These are phyloP conservation scores for Isatis tinctoria DNA, from an alignment of 345 rosid species.

Conservation along the genomic window DNA sequence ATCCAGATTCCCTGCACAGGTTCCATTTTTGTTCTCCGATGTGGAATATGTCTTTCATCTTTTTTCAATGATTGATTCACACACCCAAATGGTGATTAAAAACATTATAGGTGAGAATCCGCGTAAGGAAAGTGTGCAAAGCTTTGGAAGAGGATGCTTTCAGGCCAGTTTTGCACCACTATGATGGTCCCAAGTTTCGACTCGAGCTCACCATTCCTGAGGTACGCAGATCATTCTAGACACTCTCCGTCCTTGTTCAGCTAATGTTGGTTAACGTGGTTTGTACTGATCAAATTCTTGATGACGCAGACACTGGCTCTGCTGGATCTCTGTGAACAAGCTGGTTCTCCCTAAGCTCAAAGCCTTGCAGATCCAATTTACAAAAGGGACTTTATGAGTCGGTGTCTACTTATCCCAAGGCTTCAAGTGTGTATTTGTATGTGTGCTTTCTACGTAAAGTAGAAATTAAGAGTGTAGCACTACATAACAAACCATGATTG, in stretches of 20 bases:
- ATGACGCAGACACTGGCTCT: slow-evolving; percentile 75
- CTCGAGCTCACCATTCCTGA: slow-evolving; percentile 92
- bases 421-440: slow-evolving; percentile 20
- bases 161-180: slow-evolving; percentile 90
- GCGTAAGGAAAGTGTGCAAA: slow-evolving; percentile 71
- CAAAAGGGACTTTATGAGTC: background rate
- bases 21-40: slow-evolving; percentile 13
- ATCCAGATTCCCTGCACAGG: slow-evolving; percentile 98
- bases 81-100: background rate
- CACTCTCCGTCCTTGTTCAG: background rate
- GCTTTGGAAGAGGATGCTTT: slow-evolving; percentile 92
- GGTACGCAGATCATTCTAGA: slow-evolving; percentile 38
- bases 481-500: slow-evolving; percentile 19
- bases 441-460: slow-evolving; percentile 15
- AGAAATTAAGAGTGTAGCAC: slow-evolving; percentile 1
- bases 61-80: background rate
- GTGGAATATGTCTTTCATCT: background rate
- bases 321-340: slow-evolving; percentile 89
- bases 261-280: background rate
- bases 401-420: slow-evolving; percentile 8
- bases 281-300: background rate
- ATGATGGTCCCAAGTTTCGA: slow-evolving; percentile 91
- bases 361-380: background rate
- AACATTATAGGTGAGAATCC: slow-evolving; percentile 58
- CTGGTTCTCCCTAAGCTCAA: slow-evolving; percentile 50